Evolutionary conservation across 2,329 filamentous ascomycete genomes (phyloP), one percentile per base, ranked within the genome.

Genomic region (Furcasterigmium sp.): DNA sequence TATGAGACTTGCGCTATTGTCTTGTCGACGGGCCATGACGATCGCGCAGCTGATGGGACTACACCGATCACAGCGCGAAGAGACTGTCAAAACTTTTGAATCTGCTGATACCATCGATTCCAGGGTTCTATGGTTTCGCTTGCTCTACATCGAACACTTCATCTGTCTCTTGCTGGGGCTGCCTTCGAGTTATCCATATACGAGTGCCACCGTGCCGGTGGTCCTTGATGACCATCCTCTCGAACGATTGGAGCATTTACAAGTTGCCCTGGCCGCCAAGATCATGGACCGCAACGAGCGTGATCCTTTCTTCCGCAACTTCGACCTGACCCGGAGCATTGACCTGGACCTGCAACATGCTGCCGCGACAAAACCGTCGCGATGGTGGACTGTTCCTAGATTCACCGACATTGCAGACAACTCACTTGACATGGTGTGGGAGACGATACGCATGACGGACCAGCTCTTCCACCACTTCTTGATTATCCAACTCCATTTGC

Each of bases 1-100:
- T 21, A 57, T 75, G 3, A 65, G 69, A 0, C 59, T 63, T 1
- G 61, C 70, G 0, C 77, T 70, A 70, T 49, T 76, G 4, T 56
- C 61, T 0, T 61, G 60, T 28, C 66, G 74, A 3, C 62, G 70
- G 18, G 71, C 67, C 1, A 57, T 76, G 43, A 62, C 57, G 7
- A 61, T 73, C 9, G 69, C 67, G 0, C 70, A 73, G 44, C 54
- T 70, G 46, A 51, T 71, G 40, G 67, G 65, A 1, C 43, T 72
- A 2, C 49, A 63, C 23, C 42, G 42, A 6, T 40, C 15, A 37
- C n/a, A n/a, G n/a, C n/a, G n/a, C n/a, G n/a, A n/a, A n/a, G n/a
- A n/a, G n/a, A n/a, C n/a, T n/a, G n/a, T n/a, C n/a, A n/a, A n/a
- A n/a, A n/a, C n/a, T n/a, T n/a, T n/a, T n/a, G n/a, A n/a, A n/a